These are phyloP conservation scores for Sindora glabra DNA, from an alignment of 306 rosid species.

Conservation along the genomic window DNA sequence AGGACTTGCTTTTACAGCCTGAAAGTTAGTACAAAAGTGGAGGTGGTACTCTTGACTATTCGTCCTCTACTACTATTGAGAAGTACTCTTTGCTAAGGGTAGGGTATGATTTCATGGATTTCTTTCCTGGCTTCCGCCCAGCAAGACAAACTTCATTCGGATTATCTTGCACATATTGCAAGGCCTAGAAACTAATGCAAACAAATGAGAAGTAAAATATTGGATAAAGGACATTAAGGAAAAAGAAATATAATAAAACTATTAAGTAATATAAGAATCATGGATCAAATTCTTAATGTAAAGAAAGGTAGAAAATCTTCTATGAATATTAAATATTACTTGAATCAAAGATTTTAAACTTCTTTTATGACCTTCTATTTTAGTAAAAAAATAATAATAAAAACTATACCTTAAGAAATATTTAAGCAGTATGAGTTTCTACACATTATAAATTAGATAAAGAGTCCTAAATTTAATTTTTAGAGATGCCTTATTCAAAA, in stretches of 20 bases:
- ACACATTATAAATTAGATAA: too few relatives aligned
- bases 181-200: slow-evolving; percentile 51
- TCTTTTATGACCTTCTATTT: too few relatives aligned
- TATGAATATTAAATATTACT: too few relatives aligned
- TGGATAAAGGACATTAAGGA: not conserved
- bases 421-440: too few relatives aligned
- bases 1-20: slow-evolving; percentile 22
- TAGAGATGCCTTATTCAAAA: too few relatives aligned
- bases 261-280: too few relatives aligned
- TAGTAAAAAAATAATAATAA: too few relatives aligned
- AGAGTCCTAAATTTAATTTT: too few relatives aligned
- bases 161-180: slow-evolving; percentile 90
- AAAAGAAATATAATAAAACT: not conserved
- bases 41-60: slow-evolving; percentile 9
- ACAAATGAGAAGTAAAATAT: not conserved
- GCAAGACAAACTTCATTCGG: slow-evolving; percentile 97
- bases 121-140: slow-evolving; percentile 98
- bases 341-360: too few relatives aligned
- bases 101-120: slow-evolving; percentile 98
- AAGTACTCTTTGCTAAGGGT: slow-evolving; percentile 93
- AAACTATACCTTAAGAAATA: too few relatives aligned
- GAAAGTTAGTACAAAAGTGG: slow-evolving; percentile 22
- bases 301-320: too few relatives aligned
- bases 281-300: too few relatives aligned
- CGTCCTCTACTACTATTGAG: slow-evolving; percentile 46